Percentiles rank a stretch among this genome's conserved stretches.
Evolutionary conservation across 805 yeast species (phyloP).

Genomic region (Candida chauliodis): DNA sequence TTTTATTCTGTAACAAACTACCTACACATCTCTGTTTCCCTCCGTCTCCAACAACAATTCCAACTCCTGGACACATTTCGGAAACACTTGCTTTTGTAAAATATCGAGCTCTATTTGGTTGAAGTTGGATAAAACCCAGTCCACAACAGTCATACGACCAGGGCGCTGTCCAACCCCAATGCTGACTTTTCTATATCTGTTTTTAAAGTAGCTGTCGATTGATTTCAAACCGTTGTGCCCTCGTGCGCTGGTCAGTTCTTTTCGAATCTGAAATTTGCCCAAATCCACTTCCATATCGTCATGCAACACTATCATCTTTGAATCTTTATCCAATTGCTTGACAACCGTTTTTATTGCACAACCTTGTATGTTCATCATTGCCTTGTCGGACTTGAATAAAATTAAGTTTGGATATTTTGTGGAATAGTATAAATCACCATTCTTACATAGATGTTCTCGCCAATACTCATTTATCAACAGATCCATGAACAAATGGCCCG

Average conservation of each 20-base stretch:
- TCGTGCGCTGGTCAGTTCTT: constrained; percentile 57
- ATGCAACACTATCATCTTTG: constrained; percentile 55
- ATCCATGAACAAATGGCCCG: constrained; percentile 59
- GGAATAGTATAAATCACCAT: constrained; percentile 11
- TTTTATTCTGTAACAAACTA: background rate
- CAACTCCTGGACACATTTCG: constrained; percentile 34
- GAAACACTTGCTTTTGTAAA: constrained; percentile 39
- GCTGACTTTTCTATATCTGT: constrained; percentile 59
- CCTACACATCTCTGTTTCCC: no score
- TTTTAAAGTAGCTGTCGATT: constrained; percentile 40
- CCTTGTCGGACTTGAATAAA: constrained; percentile 46
- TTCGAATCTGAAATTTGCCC: constrained; percentile 65
- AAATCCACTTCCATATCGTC: constrained; percentile 70
- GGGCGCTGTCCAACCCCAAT: constrained; percentile 75
- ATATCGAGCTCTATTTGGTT: constrained; percentile 39
- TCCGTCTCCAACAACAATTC: constrained; percentile 17
- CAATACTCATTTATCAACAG: constrained; percentile 22
- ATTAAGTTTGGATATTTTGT: constrained; percentile 28
- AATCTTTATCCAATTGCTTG: constrained; percentile 27
- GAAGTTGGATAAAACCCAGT: constrained; percentile 60
- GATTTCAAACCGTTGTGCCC: constrained; percentile 85
- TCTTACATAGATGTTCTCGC: constrained; percentile 16
- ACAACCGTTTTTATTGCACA: constrained; percentile 48
- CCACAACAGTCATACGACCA: background rate
- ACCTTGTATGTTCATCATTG: constrained; percentile 74